Evolutionary conservation across 176 grass and related monocot species (phyloP), one percentile per base, ranked within the genome.

Genomic region (Carex myosuroides): DNA sequence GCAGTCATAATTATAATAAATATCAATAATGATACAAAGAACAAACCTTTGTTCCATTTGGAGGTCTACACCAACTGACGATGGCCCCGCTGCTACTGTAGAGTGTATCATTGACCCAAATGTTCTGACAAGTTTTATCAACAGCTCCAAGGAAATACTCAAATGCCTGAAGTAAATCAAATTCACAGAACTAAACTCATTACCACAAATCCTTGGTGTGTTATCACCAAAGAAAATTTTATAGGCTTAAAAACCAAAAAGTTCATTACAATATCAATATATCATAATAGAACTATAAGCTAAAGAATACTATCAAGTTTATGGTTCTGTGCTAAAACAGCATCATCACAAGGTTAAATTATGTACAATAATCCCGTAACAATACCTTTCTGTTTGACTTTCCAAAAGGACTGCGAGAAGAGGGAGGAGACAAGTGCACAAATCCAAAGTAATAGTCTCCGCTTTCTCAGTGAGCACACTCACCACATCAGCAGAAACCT

Each of bases 351-450:
- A 68, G 14, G 56, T 64, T 50, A 84, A 84, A 50, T 73, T 56
- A 54, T 50, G 41, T 35, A 84, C 55, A 77, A 11, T 14, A 26
- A 24, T 37, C 8, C 5, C n/a, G 20, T 18, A 71, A 64, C 81
- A 70, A 21, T 90, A 99, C 97, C 93, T 94, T 67, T 99, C 97
- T 71, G 57, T 99, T 91, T 94, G 95, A 90, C 97, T 99, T 66
- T 95, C 93, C 70, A 99, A 78, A 89, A 99, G 91, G 60, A 86
- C 84, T 70, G 90, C 41, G 46, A 88, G 87, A 70, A 91, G 88
- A 82, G 91, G 97, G 69, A 99, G 84, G 53, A 94, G 65, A 85
- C 64, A 85, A 33, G 93, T 96, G 88, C 89, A 96, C 83, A 99
- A 89, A 91, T 99, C 97, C 48, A 99, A 84, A 44, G 93, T 99